Evolutionary conservation across 2,329 filamentous ascomycete genomes (phyloP), one percentile per base, ranked within the genome.

Genomic region (Colletotrichum sp.): DNA sequence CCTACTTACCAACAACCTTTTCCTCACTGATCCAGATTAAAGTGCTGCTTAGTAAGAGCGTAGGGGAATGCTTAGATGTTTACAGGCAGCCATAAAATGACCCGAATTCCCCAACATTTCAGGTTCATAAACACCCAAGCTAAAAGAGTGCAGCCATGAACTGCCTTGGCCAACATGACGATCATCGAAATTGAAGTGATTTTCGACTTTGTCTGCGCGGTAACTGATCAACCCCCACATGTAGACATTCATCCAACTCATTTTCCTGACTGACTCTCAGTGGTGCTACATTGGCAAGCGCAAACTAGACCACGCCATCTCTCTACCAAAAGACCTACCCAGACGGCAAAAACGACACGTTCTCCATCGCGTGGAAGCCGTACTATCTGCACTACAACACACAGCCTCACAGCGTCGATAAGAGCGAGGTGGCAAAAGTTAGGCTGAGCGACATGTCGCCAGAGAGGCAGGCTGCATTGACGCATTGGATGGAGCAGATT

Each of bases 231-330:
- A 56, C 18, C 7, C 34, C 15, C 25, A 27, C 13, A 13, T 55
- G 13, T n/a, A 52, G 30, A 65, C 9, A 36, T 15, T 52, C 9
- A 15, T 39, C 15, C 25, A 27, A 56, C 13, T 30, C 32, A 6
- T 5, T 3, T 6, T 10, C 5, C 0, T 61, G 18, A 55, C n/a
- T 7, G 6, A 10, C 1, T n/a, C 18, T 5, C 3, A 82, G 77
- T 82, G 83, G 85, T 86, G 86, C 79, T 86, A 85, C 77, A 84
- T 87, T 32, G 84, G 82, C 71, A 84, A 86, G 30, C 82, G 81
- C 30, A 82, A 80, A 30, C 81, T 87, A 2, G 81, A 86, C 36
- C 78, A 74, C 67, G 83, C 85, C 61, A 86, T 87, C 36, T 56
- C 79, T 87, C 0, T 86, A 85, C 78, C 80, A 83, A 27, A 85